A percentile compares a stretch with the other conserved stretches of the same genome.
Conservation (phyloP, 2,329 filamentous ascomycete genomes). For the Cladosporium sp. region DNA sequence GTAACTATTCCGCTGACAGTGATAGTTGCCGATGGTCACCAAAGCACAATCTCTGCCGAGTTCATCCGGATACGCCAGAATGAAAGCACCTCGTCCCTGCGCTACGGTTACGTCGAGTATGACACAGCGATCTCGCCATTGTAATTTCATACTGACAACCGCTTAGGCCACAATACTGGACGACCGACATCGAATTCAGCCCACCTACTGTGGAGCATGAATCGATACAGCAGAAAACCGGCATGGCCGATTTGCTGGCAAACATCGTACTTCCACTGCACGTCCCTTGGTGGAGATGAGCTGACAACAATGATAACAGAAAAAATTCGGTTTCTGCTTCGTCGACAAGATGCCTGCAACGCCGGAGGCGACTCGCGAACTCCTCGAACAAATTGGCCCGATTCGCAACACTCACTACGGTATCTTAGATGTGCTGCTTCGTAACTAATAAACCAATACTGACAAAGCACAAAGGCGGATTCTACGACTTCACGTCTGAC, state of each 20-base stretch:
- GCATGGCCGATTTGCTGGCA: constrained; percentile 30
- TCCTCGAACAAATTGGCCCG: constrained; percentile 80
- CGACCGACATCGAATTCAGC: constrained; percentile 25
- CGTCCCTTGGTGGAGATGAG: background rate
- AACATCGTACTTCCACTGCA: constrained; percentile 25
- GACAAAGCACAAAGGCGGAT: constrained; percentile 51
- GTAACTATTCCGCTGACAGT: constrained; percentile 12
- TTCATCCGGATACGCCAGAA: background rate
- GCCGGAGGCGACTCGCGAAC: constrained; percentile 69
- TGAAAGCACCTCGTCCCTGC: background rate
- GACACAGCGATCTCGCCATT: constrained; percentile 21
- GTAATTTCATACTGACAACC: constrained; percentile 18
- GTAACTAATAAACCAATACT: background rate
- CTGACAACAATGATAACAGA: constrained; percentile 46
- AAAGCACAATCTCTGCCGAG: constrained; percentile 20
- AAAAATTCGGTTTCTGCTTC: constrained; percentile 72
- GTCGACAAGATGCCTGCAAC: constrained; percentile 68
- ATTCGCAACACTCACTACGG: constrained; percentile 92
- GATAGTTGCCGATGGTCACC: constrained; percentile 28
- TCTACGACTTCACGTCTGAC: constrained; percentile 87
- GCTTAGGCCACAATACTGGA: constrained; percentile 27
- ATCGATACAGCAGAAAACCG: constrained; percentile 19
- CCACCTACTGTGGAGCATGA: constrained; percentile 32
- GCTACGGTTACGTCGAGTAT: constrained; percentile 21
- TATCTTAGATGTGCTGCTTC: constrained; percentile 20